Percentiles rank a stretch among this genome's conserved stretches.
Evolutionary conservation across 495 filamentous ascomycete genomes (phyloP).

Genomic region (Penicillium goetzii): DNA sequence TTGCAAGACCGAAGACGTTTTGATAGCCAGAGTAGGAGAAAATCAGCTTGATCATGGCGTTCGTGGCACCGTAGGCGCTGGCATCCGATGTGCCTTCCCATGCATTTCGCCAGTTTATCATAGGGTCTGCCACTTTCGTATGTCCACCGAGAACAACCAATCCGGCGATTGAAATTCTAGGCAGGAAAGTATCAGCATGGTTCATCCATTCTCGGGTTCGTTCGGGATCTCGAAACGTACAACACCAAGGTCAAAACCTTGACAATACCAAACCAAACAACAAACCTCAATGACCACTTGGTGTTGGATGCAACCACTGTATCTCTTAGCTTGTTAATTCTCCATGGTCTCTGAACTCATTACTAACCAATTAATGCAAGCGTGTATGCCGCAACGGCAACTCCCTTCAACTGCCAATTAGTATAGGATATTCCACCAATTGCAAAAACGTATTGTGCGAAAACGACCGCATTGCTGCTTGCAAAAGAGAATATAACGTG

Average conservation of each 20-base stretch:
- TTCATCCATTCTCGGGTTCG: background rate
- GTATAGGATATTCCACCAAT: conserved; percentile 51
- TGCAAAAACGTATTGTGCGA: conserved; percentile 60
- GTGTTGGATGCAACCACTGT: conserved; percentile 57
- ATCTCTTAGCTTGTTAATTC: conserved; percentile 1
- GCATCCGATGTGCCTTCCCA: conserved; percentile 55
- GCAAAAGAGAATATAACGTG: conserved; percentile 63
- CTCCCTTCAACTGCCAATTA: conserved; percentile 64
- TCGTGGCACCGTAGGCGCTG: conserved; percentile 59
- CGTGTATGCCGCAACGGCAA: conserved; percentile 63
- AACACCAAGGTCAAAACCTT: conserved; percentile 62
- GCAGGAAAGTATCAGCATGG: background rate
- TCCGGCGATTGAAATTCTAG: conserved; percentile 58
- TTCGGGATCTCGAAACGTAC: conserved; percentile 32
- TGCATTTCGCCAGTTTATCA: conserved; percentile 59
- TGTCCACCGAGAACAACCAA: conserved; percentile 64
- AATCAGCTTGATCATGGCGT: conserved; percentile 64
- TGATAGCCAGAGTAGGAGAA: conserved; percentile 65
- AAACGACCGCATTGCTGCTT: conserved; percentile 64
- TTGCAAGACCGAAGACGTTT: conserved; percentile 68
- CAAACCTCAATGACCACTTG: conserved; percentile 56
- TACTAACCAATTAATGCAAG: conserved; percentile 50
- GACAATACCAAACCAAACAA: conserved; percentile 56
- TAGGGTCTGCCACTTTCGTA: conserved; percentile 57
- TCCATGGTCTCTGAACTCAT: background rate